Evolutionary conservation across 352 stramenopile genomes (phyloP).

Genomic region (Globisporangium splendens): DNA sequence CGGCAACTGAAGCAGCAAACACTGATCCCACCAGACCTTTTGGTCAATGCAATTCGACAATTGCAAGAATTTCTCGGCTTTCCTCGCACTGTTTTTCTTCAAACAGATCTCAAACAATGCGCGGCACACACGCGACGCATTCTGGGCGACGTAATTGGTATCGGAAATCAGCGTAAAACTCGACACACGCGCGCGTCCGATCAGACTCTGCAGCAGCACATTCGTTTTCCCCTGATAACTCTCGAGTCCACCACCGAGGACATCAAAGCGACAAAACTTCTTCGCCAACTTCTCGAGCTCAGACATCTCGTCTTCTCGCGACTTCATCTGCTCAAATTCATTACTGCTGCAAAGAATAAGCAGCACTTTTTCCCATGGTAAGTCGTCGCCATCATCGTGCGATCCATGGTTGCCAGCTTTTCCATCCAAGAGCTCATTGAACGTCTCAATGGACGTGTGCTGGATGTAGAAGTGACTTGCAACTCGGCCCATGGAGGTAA

Average conservation of each 20-base stretch:
- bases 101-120: constrained; percentile 99
- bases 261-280: constrained; percentile 86
- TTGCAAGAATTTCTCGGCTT: constrained; percentile 92
- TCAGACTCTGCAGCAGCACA: constrained; percentile 92
- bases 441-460: constrained; percentile 96
- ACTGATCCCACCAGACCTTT: constrained; percentile 97
- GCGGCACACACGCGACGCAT: constrained; percentile 95
- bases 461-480: constrained; percentile 99
- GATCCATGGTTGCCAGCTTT: constrained; percentile 30
- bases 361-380: constrained; percentile 69
- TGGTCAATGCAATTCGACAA: constrained; percentile 98
- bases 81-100: constrained; percentile 82
- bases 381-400: constrained; percentile 34
- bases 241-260: constrained; percentile 90
- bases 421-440: constrained; percentile 93
- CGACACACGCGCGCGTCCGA: constrained; percentile 76
- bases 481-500: constrained; percentile 96
- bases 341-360: constrained; percentile 77
- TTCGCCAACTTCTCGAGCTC: constrained; percentile 92
- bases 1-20: constrained; percentile 92
- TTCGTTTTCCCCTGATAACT: constrained; percentile 94
- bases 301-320: constrained; percentile 93
- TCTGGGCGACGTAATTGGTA: constrained; percentile 99
- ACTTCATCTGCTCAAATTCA: constrained; percentile 96
- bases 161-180: constrained; percentile 98